Evolutionary conservation across 139 green algal species (phyloP), one percentile per base, ranked within the genome.

Genomic region (Chlorella sorokiniana): DNA sequence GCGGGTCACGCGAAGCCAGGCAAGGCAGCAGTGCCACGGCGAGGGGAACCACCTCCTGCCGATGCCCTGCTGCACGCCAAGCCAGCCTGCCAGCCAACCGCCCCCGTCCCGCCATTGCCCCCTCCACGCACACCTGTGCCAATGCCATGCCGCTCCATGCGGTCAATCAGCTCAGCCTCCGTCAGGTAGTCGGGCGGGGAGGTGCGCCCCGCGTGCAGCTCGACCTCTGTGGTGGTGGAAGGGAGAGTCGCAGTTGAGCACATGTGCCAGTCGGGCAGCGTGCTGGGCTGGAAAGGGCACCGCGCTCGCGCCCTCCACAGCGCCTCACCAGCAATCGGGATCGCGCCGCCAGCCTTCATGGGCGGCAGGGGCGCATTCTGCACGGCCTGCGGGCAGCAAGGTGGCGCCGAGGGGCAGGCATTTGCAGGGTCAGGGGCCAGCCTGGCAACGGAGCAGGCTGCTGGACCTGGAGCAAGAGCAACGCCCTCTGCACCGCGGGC

Each of bases 71-170:
- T n/a, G n/a, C n/a, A n/a, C n/a, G n/a, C n/a, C n/a, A n/a, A n/a
- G n/a, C 1, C 63, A 69, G 33, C 16, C 63, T 69, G 63, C 33
- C 59, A 35, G 59, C 59, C 35, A n/a, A n/a, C n/a, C n/a, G n/a
- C n/a, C n/a, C n/a, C n/a, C n/a, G n/a, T n/a, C n/a, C n/a, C n/a
- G n/a, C n/a, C n/a, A n/a, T n/a, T n/a, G n/a, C n/a, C n/a, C n/a
- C n/a, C n/a, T n/a, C n/a, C n/a, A n/a, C n/a, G n/a, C n/a, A n/a
- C 69, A 76, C 69, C 69, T 3, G 92, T 97, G 61, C 93, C 94
- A 62, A 98, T 98, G 38, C 93, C 92, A 81, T 96, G 85, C 84
- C 94, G 93, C 88, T 98, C 94, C 94, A 98, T 98, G 20, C 93
- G 83, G 0, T 82, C 90, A 59, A 98, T 98, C 9, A 98, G 88